Evolutionary conservation across 2,329 filamentous ascomycete genomes (phyloP).

Genomic region (Trichophyton rubrum): DNA sequence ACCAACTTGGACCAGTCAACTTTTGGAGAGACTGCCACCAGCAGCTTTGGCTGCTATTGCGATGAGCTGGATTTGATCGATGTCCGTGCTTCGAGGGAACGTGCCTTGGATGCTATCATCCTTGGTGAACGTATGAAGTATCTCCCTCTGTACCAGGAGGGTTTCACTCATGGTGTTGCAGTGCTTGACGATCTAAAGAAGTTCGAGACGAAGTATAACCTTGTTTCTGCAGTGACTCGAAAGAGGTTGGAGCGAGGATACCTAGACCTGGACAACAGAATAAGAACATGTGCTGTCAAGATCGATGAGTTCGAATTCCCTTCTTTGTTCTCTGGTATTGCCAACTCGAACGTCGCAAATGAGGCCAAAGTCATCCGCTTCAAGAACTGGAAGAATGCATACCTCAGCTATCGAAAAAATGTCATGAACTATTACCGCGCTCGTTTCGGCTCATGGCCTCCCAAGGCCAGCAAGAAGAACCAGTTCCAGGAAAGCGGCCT

Average conservation of each 20-base stretch:
- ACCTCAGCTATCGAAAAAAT: constrained; percentile 61
- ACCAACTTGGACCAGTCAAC: constrained; percentile 50
- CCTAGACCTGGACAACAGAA: constrained; percentile 62
- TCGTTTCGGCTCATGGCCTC: constrained; percentile 68
- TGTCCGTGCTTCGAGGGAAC: constrained; percentile 68
- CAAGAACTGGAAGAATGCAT: constrained; percentile 68
- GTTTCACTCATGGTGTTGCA: constrained; percentile 80
- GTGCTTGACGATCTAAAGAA: constrained; percentile 64
- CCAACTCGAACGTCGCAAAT: constrained; percentile 63
- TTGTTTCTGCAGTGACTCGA: constrained; percentile 58
- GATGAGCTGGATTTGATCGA: constrained; percentile 67
- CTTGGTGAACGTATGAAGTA: constrained; percentile 78
- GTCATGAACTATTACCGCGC: constrained; percentile 57
- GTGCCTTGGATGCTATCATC: constrained; percentile 80
- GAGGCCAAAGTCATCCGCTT: constrained; percentile 72
- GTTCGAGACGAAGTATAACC: constrained; percentile 54
- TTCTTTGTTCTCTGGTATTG: constrained; percentile 74
- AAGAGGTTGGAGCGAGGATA: constrained; percentile 72
- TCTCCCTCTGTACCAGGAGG: constrained; percentile 72
- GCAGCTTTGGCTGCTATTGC: constrained; percentile 48
- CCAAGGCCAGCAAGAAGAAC: constrained; percentile 87
- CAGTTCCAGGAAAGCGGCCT: constrained; percentile 73
- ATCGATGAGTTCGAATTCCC: constrained; percentile 88
- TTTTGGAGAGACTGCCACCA: constrained; percentile 48
- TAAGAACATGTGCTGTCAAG: constrained; percentile 56